Base-by-base conservation (phyloP, 331 rosid genomes). In the Acacia pycnantha region DNA sequence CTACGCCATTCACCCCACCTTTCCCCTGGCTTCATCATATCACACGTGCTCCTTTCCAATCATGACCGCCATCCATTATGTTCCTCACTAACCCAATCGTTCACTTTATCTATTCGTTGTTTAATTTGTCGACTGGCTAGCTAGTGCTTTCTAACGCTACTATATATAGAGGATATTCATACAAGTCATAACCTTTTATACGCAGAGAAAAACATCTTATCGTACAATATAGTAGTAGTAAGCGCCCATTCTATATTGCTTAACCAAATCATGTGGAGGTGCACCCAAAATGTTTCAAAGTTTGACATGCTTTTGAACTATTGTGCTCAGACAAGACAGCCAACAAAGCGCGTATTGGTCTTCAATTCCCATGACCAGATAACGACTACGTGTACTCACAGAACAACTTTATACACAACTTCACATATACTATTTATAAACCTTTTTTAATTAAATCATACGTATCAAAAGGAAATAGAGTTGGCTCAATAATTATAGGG, bases 61-160 rank as follows among this genome's bases (percentile, higher is more conserved):
- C 87, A 92, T 92, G 90, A 27, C 88, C n/a, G 65, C 82, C 80
- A 88, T 87, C 88, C 84, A 85, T 82, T 79, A 83, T 86, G 69
- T 77, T 27, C 78, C 76, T 85, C 82, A 88, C 91, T 77, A 81
- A 62, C 58, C 46, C 33, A 33, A 44, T 64, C 33, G 6, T 37
- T 37, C 9, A 4, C 35, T 61, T 44, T 46, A 2, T 22, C 4
- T 27, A 64, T 77, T 14, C 61, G 65, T 68, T 33, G 37, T 77
- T 62, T 72, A 35, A 81, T 79, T 73, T 59, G 84, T 74, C 78
- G 54, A 75, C 78, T 59, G 81, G 70, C 74, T 56, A 67, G 70
- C 74, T 56, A 67, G 40, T 78, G 75, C 82, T 40, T 10, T 11
- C 13, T 59, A 24, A 24, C 67, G 12, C 35, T 59, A 11, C 67